These are phyloP conservation scores for Macrocystidia cucumis DNA, from an alignment of 1,284 basidiomycete genomes.

Conservation along the genomic window DNA sequence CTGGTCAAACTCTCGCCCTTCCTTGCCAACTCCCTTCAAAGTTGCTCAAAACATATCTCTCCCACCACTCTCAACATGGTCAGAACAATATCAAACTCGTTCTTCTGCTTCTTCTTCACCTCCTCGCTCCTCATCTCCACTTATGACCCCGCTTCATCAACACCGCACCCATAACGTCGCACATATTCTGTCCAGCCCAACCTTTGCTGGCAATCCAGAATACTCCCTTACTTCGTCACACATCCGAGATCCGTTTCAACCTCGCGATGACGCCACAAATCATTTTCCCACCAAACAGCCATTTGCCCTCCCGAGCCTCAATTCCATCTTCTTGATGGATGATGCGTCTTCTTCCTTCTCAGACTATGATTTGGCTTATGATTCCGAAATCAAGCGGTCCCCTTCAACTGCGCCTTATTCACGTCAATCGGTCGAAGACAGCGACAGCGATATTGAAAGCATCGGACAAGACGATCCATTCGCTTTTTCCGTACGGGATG, in stretches of 20 bases:
- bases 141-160: slow-evolving; percentile 23
- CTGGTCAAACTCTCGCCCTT: slow-evolving; percentile 20
- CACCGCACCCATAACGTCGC: slow-evolving; percentile 18
- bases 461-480: slow-evolving; percentile 17
- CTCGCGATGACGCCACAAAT: slow-evolving; percentile 14
- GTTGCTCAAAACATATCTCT: slow-evolving; percentile 11
- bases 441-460: slow-evolving; percentile 14
- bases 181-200: slow-evolving; percentile 27
- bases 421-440: too few relatives aligned
- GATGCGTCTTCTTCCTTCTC: slow-evolving; percentile 15
- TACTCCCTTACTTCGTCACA: too few relatives aligned
- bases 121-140: slow-evolving; percentile 28
- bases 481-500: slow-evolving; percentile 16
- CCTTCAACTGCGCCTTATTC: too few relatives aligned
- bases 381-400: slow-evolving; percentile 20
- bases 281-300: slow-evolving; percentile 14
- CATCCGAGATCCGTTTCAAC: too few relatives aligned
- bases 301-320: slow-evolving; percentile 15
- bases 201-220: slow-evolving; percentile 15
- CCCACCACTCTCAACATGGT: slow-evolving; percentile 16
- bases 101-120: slow-evolving; percentile 23
- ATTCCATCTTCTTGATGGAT: slow-evolving; percentile 14
- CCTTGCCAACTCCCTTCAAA: slow-evolving; percentile 15
- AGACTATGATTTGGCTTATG: slow-evolving; percentile 15
- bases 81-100: slow-evolving; percentile 11